Percentiles rank a stretch among this genome's conserved stretches.
Evolutionary conservation across 1,284 basidiomycete species (phyloP).

Genomic region (Xanthoconium separans): DNA sequence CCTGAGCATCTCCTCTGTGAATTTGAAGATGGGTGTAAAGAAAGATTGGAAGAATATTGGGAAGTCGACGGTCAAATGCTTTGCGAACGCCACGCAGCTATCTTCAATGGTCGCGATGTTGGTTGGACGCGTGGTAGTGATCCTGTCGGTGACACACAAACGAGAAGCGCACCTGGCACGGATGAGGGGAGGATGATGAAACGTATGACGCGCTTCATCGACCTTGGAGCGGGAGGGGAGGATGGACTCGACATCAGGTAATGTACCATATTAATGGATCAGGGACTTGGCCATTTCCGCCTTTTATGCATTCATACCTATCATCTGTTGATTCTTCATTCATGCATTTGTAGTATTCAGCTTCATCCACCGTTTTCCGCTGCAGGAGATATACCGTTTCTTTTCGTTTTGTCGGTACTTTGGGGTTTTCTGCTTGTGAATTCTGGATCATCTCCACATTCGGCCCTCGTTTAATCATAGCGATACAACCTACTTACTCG

Average conservation of each 20-base stretch:
- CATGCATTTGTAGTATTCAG: slow-evolving; percentile 21
- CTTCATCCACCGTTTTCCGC: slow-evolving; percentile 14
- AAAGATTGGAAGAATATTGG: slow-evolving; percentile 77
- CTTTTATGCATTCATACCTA: slow-evolving; percentile 15
- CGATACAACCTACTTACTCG: slow-evolving; percentile 16
- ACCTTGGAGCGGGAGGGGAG: slow-evolving; percentile 38
- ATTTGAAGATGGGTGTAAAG: slow-evolving; percentile 55
- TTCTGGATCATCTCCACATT: slow-evolving; percentile 8
- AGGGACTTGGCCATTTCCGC: slow-evolving; percentile 14
- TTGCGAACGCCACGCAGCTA: slow-evolving; percentile 72
- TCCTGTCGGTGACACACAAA: slow-evolving; percentile 17
- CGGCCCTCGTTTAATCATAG: slow-evolving; percentile 9
- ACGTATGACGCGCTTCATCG: slow-evolving; percentile 66
- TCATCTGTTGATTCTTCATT: slow-evolving; percentile 18
- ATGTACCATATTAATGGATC: slow-evolving; percentile 21
- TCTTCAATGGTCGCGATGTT: slow-evolving; percentile 17
- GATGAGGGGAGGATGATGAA: slow-evolving; percentile 53
- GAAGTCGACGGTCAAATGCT: slow-evolving; percentile 80
- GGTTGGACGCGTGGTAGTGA: slow-evolving; percentile 21
- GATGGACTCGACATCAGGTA: slow-evolving; percentile 33
- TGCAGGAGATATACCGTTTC: slow-evolving; percentile 27
- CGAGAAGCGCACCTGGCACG: slow-evolving; percentile 29
- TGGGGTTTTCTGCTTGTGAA: slow-evolving; percentile 7
- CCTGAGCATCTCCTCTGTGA: slow-evolving; percentile 82
- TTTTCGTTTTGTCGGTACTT: slow-evolving; percentile 18